Evolutionary conservation across 2,329 filamentous ascomycete species (phyloP).

Genomic region (Trichoderma lentiforme): DNA sequence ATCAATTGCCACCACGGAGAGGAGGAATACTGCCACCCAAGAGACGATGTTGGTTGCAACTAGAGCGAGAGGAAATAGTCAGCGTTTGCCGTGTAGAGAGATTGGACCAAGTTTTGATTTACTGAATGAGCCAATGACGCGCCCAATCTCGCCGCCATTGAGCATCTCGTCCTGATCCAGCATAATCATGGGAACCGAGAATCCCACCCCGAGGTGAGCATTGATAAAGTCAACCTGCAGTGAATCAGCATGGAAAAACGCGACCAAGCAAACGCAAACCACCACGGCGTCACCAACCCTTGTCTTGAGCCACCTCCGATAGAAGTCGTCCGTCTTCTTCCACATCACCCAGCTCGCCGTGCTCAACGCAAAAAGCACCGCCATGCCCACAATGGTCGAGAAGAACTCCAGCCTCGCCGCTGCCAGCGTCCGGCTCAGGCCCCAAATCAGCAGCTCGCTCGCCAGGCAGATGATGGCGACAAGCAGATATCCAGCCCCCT

Average conservation of each 20-base stretch:
- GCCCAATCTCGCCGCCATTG: slow-evolving; percentile 35
- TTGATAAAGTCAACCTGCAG: slow-evolving; percentile 49
- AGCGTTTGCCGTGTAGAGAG: neutral
- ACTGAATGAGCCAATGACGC: slow-evolving; percentile 46
- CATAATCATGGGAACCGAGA: slow-evolving; percentile 48
- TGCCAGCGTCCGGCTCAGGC: slow-evolving; percentile 37
- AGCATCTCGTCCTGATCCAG: slow-evolving; percentile 38
- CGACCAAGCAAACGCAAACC: neutral
- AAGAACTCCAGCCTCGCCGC: slow-evolving; percentile 40
- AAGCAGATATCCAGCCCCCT: slow-evolving; percentile 27
- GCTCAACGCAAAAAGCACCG: slow-evolving; percentile 38
- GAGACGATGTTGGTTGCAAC: slow-evolving; percentile 19
- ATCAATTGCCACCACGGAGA: slow-evolving; percentile 23
- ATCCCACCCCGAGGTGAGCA: slow-evolving; percentile 49
- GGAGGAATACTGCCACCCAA: slow-evolving; percentile 33
- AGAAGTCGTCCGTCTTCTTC: slow-evolving; percentile 26
- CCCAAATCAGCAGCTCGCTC: slow-evolving; percentile 47
- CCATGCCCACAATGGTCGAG: slow-evolving; percentile 48
- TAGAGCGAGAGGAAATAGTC: neutral
- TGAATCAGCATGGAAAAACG: neutral
- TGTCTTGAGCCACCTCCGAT: slow-evolving; percentile 31
- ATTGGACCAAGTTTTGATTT: slow-evolving; percentile 20
- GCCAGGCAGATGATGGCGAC: slow-evolving; percentile 38
- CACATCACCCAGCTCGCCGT: slow-evolving; percentile 24
- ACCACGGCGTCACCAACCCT: slow-evolving; percentile 28